Evolutionary conservation across 352 stramenopile species (phyloP).

Genomic region (Pythium aphanidermatum): DNA sequence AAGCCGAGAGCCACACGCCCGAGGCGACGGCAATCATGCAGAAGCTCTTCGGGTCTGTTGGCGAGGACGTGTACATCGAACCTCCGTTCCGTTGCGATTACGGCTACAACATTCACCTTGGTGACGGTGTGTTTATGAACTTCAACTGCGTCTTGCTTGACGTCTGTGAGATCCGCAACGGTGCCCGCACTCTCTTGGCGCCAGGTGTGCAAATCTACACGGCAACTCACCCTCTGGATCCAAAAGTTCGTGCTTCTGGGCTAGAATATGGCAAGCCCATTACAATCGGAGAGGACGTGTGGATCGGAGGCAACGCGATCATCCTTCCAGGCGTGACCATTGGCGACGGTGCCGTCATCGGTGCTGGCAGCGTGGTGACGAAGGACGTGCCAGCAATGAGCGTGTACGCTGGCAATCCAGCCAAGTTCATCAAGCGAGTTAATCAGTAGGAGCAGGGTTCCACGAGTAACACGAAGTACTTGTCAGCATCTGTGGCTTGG

Average conservation of each 20-base stretch:
- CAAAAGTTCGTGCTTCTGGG: conserved; percentile 29
- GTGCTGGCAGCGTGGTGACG: conserved; percentile 73
- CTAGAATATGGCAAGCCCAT: conserved; percentile 58
- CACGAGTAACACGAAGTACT: too few relatives aligned
- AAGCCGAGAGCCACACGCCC: conserved; percentile 17
- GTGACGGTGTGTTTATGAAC: conserved; percentile 82
- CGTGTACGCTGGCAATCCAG: conserved; percentile 65
- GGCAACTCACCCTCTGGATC: conserved; percentile 71
- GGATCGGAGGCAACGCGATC: conserved; percentile 72
- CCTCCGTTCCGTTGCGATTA: conserved; percentile 88
- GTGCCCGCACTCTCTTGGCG: conserved; percentile 64
- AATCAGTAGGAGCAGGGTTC: too few relatives aligned
- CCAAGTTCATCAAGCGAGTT: conserved; percentile 76
- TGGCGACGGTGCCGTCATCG: conserved; percentile 52
- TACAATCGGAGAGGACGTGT: conserved; percentile 80
- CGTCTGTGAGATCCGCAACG: conserved; percentile 70
- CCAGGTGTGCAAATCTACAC: conserved; percentile 78
- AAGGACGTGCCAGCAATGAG: conserved; percentile 59
- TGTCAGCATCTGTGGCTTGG: too few relatives aligned
- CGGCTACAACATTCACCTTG: conserved; percentile 75
- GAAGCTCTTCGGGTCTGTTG: conserved; percentile 39
- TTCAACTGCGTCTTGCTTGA: conserved; percentile 86
- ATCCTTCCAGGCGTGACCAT: conserved; percentile 69
- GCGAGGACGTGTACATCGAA: conserved; percentile 51
- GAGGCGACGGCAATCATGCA: conserved; percentile 23